A percentile compares a stretch with the other conserved stretches of the same genome.
Evolutionary conservation across 116 monocot genomes (phyloP).

Genomic region (Zostera marina): DNA sequence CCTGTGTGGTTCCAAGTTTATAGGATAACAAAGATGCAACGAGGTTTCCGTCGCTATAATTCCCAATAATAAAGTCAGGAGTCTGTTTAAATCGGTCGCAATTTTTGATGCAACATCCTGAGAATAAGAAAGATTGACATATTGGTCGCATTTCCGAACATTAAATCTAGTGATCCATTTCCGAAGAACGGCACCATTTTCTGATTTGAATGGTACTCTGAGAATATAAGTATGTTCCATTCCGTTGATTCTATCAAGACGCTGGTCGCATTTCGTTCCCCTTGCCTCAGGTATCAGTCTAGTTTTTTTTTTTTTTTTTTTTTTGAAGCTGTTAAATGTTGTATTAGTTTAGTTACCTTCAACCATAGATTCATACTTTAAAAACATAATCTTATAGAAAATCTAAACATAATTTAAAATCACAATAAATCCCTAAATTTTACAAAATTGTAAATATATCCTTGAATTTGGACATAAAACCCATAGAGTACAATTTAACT

Average conservation of each 20-base stretch:
- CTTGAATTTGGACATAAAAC: no score
- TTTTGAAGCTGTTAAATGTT: no score
- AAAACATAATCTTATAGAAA: no score
- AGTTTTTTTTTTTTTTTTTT: no score
- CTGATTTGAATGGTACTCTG: conserved; percentile 65
- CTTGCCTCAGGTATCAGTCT: conserved; percentile 83
- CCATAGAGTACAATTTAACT: no score
- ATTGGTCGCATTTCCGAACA: no score
- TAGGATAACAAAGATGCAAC: conserved; percentile 70
- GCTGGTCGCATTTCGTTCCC: conserved; percentile 85
- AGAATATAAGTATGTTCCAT: conserved; percentile 64
- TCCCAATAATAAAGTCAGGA: conserved; percentile 86
- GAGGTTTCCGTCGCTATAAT: conserved; percentile 93
- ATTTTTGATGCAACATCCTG: conserved; percentile 73
- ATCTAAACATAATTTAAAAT: no score
- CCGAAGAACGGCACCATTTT: conserved; percentile 59
- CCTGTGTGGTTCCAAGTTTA: conserved; percentile 81
- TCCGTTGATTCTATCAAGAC: conserved; percentile 68
- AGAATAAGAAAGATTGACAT: no score
- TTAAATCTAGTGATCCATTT: conserved; percentile 97
- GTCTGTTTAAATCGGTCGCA: conserved; percentile 61
- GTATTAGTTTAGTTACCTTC: conserved; percentile 81
- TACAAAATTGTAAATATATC: no score
- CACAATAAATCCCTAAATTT: no score
- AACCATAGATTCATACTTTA: no score